Base-by-base conservation (phyloP, 129 eudicot genomes). In the Flaveria trinervia region DNA sequence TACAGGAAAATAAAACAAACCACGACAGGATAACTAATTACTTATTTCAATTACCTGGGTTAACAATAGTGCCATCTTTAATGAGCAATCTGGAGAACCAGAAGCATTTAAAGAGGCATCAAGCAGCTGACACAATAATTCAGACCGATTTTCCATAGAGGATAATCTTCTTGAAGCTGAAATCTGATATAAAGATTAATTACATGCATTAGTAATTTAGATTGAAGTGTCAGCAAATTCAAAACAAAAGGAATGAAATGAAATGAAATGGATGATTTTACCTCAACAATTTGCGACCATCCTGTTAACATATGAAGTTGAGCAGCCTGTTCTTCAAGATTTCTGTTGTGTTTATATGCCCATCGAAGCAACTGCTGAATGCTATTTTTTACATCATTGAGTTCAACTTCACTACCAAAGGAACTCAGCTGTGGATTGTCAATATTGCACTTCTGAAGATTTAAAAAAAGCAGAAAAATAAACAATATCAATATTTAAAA, bases 261-360 rank as follows among this genome's bases (percentile, higher is more conserved):
- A 26, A 65, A 23, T 26, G 81, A 26, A 65, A 23, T 26, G 81
- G 20, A 60, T 9, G 17, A 59, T n/a, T 30, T 73, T 65, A 91
- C 99, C 94, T 94, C 97, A 52, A 88, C 99, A 84, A 91, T 85
- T 81, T 94, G 99, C 18, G 96, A 89, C 99, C 99, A 94, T 79
- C 99, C 87, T 13, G 91, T 86, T 82, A 91, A 85, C 99, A 91
- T 89, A 83, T 94, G 99, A 57, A 94, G 96, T 79, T 94, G 99
- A 51, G 99, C 96, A 74, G 97, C 99, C 46, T 94, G 99, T 70
- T 94, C 99, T 85, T 94, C 99, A 79, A 94, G 99, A 85, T 94
- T 91, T 79, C 85, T 94, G 86, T 94, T 94, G 85, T 91, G 93
- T 73, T 89, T 94, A 96, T 96, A 94, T 56, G 90, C 96, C 99